Percentiles rank a stretch among this genome's conserved stretches.
phyloP scores from a whole-genome alignment of 257 asterid species.

The Anisodus acutangulus region DNA sequence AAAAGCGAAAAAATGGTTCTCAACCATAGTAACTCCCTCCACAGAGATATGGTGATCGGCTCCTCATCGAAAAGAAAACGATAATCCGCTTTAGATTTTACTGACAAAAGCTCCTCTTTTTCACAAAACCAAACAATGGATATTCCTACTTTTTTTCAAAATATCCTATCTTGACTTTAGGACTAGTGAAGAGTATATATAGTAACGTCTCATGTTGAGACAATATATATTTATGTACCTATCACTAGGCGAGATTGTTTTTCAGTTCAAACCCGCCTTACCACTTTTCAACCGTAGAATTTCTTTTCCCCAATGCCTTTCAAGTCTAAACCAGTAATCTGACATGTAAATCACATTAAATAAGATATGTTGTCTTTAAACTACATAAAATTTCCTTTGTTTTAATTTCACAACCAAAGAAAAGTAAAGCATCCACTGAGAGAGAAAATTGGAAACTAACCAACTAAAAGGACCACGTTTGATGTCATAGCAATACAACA shows the following conservation, averaged over 20 bases:
- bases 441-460: constrained; percentile 9
- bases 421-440: not conserved
- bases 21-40: not conserved
- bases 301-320: not conserved
- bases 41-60: not conserved
- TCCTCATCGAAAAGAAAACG: not conserved
- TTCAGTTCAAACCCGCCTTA: not conserved
- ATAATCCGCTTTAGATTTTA: not conserved
- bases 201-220: constrained; percentile 3
- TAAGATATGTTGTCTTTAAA: not conserved
- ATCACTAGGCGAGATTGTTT: not conserved
- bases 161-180: not conserved
- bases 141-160: not conserved
- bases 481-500: constrained; percentile 27
- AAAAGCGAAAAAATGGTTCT: constrained; percentile 23
- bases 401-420: not conserved
- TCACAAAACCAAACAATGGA: not conserved
- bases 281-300: not conserved
- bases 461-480: constrained; percentile 25
- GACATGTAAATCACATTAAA: not conserved
- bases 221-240: not conserved
- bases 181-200: constrained; percentile 13
- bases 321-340: not conserved
- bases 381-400: not conserved
- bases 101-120: not conserved